Evolutionary conservation across 768 basidiomycete genomes (phyloP).

Genomic region (Harrya chromipes): DNA sequence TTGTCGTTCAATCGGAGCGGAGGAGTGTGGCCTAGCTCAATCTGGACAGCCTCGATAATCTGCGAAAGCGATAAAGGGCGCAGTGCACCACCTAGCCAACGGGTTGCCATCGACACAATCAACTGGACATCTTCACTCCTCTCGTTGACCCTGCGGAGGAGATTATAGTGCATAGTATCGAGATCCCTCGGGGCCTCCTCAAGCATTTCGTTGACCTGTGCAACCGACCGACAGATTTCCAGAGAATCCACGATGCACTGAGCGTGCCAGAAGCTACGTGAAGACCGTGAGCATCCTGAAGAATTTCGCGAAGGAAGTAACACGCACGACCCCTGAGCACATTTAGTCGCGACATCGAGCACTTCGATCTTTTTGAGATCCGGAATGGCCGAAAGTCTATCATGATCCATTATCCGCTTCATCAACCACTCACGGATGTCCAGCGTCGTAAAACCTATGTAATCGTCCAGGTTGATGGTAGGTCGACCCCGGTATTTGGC

Average conservation of each 20-base stretch:
- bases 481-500: slow-evolving; percentile 17
- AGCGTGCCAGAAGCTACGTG: slow-evolving; percentile 26
- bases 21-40: slow-evolving; percentile 20
- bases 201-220: slow-evolving; percentile 21
- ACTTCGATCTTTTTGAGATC: slow-evolving; percentile 21
- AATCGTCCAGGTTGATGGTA: slow-evolving; percentile 21
- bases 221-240: slow-evolving; percentile 24
- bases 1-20: slow-evolving; percentile 25
- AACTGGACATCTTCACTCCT: slow-evolving; percentile 21
- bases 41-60: slow-evolving; percentile 29
- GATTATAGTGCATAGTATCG: slow-evolving; percentile 19
- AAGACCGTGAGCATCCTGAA: background rate
- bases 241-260: slow-evolving; percentile 28
- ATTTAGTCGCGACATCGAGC: slow-evolving; percentile 11
- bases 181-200: slow-evolving; percentile 16
- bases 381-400: slow-evolving; percentile 23
- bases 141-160: slow-evolving; percentile 21
- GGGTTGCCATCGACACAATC: slow-evolving; percentile 23
- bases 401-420: slow-evolving; percentile 24
- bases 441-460: slow-evolving; percentile 14
- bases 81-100: slow-evolving; percentile 27
- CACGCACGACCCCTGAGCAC: slow-evolving; percentile 21
- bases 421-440: slow-evolving; percentile 27
- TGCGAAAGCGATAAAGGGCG: slow-evolving; percentile 26
- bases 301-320: background rate